Conservation (phyloP, 2,329 filamentous ascomycete species). For the Torrubiellomyces zombiae region DNA sequence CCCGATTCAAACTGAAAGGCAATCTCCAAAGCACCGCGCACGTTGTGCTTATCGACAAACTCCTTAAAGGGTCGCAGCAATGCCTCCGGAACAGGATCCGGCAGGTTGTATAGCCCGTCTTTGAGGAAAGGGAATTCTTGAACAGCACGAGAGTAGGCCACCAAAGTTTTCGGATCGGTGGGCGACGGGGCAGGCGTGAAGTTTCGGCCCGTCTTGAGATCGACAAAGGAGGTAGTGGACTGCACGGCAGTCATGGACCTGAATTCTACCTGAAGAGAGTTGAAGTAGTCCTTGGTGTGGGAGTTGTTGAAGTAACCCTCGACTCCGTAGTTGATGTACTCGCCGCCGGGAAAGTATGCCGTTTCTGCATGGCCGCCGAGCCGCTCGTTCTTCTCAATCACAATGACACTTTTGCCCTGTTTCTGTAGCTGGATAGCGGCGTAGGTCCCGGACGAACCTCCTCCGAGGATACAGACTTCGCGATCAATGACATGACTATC, state of each 20-base stretch:
- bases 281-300: slow-evolving; percentile 19
- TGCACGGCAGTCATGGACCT: slow-evolving; percentile 3
- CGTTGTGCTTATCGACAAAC: slow-evolving; percentile 22
- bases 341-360: slow-evolving; percentile 1
- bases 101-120: slow-evolving; percentile 14
- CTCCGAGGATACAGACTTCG: slow-evolving; percentile 20
- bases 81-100: slow-evolving; percentile 26
- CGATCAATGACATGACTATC: no score
- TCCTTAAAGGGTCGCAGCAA: slow-evolving; percentile 23
- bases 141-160: slow-evolving; percentile 1
- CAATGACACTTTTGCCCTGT: slow-evolving; percentile 16
- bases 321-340: slow-evolving; percentile 13
- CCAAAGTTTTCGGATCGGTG: not conserved
- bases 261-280: slow-evolving; percentile 13
- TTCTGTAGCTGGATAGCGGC: slow-evolving; percentile 22
- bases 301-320: slow-evolving; percentile 15
- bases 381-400: slow-evolving; percentile 20
- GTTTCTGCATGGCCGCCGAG: slow-evolving; percentile 27
- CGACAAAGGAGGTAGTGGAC: slow-evolving; percentile 7
- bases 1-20: slow-evolving; percentile 18
- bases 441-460: slow-evolving; percentile 22
- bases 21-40: slow-evolving; percentile 18
- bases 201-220: slow-evolving; percentile 5
- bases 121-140: slow-evolving; percentile 1
- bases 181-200: not conserved